Percentiles rank a stretch among this genome's conserved stretches.
These are phyloP conservation scores for Coniochaeta ligniaria DNA, from an alignment of 2,329 filamentous ascomycete genomes.

Conservation along the genomic window DNA sequence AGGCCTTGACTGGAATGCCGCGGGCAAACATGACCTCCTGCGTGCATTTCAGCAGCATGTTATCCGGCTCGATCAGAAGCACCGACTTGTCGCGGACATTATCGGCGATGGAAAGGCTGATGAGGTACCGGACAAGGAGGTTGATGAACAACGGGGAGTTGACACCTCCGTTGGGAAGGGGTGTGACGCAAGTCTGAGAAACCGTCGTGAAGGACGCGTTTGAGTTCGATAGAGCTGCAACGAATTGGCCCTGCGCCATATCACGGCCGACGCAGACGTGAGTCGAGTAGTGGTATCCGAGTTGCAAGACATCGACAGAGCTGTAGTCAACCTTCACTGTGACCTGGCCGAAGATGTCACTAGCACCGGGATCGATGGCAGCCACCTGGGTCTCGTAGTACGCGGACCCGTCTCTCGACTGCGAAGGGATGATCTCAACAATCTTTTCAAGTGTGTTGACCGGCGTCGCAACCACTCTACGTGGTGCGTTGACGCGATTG, in stretches of 20 bases:
- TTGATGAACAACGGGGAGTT: constrained; percentile 13
- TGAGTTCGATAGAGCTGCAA: constrained; percentile 20
- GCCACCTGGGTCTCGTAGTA: constrained; percentile 12
- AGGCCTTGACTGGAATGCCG: constrained; percentile 11
- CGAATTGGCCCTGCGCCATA: constrained; percentile 12
- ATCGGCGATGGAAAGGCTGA: constrained; percentile 10
- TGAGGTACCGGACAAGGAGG: constrained; percentile 15
- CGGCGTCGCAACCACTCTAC: constrained; percentile 23
- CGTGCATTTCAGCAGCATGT: constrained; percentile 17
- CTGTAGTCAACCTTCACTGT: constrained; percentile 28
- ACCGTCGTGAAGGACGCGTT: constrained; percentile 27
- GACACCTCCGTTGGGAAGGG: not conserved
- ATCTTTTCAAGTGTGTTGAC: constrained; percentile 24
- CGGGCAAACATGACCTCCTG: constrained; percentile 10
- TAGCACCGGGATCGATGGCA: not conserved
- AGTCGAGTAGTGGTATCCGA: constrained; percentile 6
- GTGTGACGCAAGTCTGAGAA: constrained; percentile 9
- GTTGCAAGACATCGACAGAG: constrained; percentile 20
- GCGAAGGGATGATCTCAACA: constrained; percentile 18
- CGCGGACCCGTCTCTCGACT: constrained; percentile 8
- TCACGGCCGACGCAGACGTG: constrained; percentile 27
- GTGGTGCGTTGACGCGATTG: constrained; percentile 27
- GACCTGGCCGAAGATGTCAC: constrained; percentile 1
- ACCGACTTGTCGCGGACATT: constrained; percentile 9
- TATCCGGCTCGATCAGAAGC: constrained; percentile 26